Evolutionary conservation across 192 early-diverging fungal species (phyloP).

Genomic region (Rhizoclosmatium sp.): DNA sequence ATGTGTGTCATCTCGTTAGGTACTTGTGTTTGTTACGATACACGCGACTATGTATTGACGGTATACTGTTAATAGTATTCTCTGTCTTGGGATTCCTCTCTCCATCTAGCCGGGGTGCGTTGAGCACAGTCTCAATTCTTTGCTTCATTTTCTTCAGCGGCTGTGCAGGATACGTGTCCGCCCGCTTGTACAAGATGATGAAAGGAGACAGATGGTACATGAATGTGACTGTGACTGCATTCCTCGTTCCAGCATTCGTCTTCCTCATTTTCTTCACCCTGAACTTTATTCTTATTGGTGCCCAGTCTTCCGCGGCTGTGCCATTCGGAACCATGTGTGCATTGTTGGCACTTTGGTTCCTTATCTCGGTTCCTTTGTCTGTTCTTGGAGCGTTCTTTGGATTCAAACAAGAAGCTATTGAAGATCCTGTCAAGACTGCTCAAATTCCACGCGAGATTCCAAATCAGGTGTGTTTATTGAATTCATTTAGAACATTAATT

Average conservation of each 20-base stretch:
- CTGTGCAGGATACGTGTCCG: slow-evolving; percentile 87
- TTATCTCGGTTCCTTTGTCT: slow-evolving; percentile 79
- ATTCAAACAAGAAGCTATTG: slow-evolving; percentile 67
- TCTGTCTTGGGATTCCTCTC: slow-evolving; percentile 96
- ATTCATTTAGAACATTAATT: neutral
- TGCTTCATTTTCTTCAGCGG: slow-evolving; percentile 88
- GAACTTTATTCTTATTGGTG: slow-evolving; percentile 87
- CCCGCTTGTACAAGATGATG: slow-evolving; percentile 90
- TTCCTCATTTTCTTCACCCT: slow-evolving; percentile 71
- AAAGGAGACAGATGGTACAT: slow-evolving; percentile 83
- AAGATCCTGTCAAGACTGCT: slow-evolving; percentile 87
- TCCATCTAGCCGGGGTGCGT: slow-evolving; percentile 79
- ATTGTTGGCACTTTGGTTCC: slow-evolving; percentile 81
- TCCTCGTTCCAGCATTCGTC: slow-evolving; percentile 77
- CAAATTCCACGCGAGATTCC: slow-evolving; percentile 93
- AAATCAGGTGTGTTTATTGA: slow-evolving; percentile 35
- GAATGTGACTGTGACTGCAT: slow-evolving; percentile 83
- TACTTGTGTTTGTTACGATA: slow-evolving; percentile 31
- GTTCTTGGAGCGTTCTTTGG: slow-evolving; percentile 89
- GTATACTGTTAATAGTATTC: slow-evolving; percentile 62
- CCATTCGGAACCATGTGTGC: slow-evolving; percentile 87
- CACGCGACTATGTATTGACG: no score
- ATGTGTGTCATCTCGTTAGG: slow-evolving; percentile 60
- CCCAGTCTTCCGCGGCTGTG: slow-evolving; percentile 85
- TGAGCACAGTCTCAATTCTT: slow-evolving; percentile 86